Evolutionary conservation across 441 rosid species (phyloP).

Genomic region (Heliophila coronopifolia): DNA sequence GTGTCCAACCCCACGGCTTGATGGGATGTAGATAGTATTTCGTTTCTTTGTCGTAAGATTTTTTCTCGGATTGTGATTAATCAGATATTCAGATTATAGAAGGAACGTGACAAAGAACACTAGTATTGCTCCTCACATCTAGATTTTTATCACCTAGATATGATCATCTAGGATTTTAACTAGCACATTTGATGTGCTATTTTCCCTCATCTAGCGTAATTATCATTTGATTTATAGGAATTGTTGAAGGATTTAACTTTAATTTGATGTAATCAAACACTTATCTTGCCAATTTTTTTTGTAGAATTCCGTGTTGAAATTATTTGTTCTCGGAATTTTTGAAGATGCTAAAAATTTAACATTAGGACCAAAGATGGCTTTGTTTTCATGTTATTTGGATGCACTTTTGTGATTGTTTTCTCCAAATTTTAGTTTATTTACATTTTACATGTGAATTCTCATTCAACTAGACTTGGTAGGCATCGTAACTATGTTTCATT

Average conservation of each 20-base stretch:
- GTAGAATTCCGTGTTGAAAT: background rate
- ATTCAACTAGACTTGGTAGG: background rate
- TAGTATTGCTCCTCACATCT: constrained; percentile 3
- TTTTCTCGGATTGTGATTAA: background rate
- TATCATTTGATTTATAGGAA: background rate
- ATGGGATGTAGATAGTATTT: background rate
- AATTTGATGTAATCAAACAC: background rate
- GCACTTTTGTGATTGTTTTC: background rate
- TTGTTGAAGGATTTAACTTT: background rate
- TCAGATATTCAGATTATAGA: background rate
- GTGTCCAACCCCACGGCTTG: too few species aligned
- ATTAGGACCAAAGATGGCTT: background rate
- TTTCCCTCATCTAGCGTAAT: background rate
- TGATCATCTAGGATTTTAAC: background rate
- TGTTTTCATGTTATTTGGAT: background rate
- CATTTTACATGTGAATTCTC: background rate
- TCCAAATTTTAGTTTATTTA: background rate
- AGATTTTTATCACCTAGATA: too few species aligned
- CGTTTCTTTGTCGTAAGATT: background rate
- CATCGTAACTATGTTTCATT: too few species aligned
- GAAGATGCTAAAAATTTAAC: background rate
- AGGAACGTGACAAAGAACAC: too few species aligned
- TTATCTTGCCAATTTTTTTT: background rate
- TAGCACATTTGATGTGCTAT: background rate
- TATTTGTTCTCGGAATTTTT: background rate